Base-by-base conservation (phyloP, 225 moss, liverwort and hornwort species). In the Bryum argenteum region DNA sequence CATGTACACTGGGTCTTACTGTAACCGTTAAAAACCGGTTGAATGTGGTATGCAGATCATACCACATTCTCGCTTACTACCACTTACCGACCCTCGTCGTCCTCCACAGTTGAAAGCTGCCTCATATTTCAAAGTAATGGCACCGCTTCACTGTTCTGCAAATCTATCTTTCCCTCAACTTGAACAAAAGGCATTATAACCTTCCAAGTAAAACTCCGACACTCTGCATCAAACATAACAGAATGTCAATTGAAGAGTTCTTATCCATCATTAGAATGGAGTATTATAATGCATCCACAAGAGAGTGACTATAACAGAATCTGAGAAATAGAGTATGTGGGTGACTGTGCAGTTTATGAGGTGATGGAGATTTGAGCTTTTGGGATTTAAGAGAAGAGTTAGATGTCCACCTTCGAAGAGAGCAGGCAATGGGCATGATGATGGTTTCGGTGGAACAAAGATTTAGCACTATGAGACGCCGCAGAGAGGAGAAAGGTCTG, bases 401-500 rank as follows among this genome's bases (percentile, higher is more conserved):
- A n/a, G 10, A 2, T 2, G 33, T 50, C 8, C 15, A 21, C 50
- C 60, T 16, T 38, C 21, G 10, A 33, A 33, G 47, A 20, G 14
- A 21, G 6, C 22, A 22, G 17, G 48, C 17, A 48, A 48, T 17
- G 22, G 51, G 40, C 14, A 22, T 4, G 58, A 19, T 24, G 47
- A 20, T 47, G 10, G 19, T 10, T 19, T 38, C 9, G 37, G 17
- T 11, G 58, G n/a, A 9, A 52, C 40, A 11, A 11, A 15, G 16
- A 16, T 52, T 63, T 38, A 33, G 38, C 38, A 39, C 61, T 4
- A 79, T 5, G 85, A 69, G 55, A 62, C 73, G 73, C 70, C 66
- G 67, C 81, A 70, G 8, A 78, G 61, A 23, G 85, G n/a, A 70
- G 48, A 5, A 3, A 79, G 63, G 54, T 79, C 79, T 71, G n/a